A percentile compares a stretch with the other conserved stretches of the same genome.
These are phyloP conservation scores for Pestalotiopsis fici DNA, from an alignment of 2,329 filamentous ascomycete species.

Conservation along the genomic window DNA sequence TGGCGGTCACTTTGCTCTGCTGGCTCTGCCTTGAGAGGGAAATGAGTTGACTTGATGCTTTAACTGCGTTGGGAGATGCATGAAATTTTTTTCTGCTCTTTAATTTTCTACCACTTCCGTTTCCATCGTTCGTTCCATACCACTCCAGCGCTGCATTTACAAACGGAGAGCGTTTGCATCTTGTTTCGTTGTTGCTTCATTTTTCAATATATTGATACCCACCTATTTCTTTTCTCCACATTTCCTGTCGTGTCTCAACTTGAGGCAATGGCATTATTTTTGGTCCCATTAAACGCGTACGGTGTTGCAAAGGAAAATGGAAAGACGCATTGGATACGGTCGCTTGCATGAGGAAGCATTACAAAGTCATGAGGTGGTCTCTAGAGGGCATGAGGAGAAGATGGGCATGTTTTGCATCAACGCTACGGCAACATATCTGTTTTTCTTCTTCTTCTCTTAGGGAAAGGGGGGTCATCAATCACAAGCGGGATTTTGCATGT, in stretches of 20 bases:
- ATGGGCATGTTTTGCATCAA: not conserved
- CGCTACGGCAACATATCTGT: not conserved
- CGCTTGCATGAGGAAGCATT: not conserved
- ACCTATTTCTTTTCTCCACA: not conserved
- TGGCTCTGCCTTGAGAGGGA: conserved; percentile 55
- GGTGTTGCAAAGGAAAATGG: too few species aligned
- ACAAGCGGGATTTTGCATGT: not conserved
- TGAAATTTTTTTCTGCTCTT: not conserved
- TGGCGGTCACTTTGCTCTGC: conserved; percentile 77
- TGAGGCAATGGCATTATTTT: not conserved
- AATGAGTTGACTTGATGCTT: not conserved
- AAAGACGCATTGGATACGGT: not conserved
- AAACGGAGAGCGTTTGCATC: not conserved
- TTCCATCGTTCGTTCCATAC: not conserved
- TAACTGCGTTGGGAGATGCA: not conserved
- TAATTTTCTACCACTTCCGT: not conserved
- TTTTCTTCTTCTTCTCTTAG: not conserved
- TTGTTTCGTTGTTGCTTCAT: not conserved
- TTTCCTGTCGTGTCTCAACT: not conserved
- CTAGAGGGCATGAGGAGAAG: not conserved
- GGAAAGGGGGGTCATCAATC: not conserved
- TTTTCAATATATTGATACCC: not conserved
- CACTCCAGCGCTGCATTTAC: not conserved
- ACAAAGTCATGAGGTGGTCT: not conserved
- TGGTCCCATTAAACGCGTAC: too few species aligned